Base-by-base conservation (phyloP, 2,329 filamentous ascomycete genomes). In the Pyricularia sp. region DNA sequence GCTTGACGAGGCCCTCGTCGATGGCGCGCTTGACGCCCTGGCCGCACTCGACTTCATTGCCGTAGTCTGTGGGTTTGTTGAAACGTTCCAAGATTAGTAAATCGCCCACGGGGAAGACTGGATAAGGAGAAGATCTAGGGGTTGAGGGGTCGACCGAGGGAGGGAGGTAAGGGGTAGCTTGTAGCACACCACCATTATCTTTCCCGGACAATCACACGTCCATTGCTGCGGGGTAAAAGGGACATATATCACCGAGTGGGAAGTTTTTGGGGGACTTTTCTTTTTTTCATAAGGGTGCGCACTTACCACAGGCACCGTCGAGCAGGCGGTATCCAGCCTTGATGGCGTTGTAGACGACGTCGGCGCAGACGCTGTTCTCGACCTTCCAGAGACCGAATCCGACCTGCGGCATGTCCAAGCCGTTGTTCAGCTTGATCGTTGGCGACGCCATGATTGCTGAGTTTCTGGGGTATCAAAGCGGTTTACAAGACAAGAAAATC, bases 311-410 rank as follows among this genome's bases (percentile, higher is more conserved):
- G 65, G 84, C 84, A 69, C 84, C 83, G 69, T 86, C 84, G 64
- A 86, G 79, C 55, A 86, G 76, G 70, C 84, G 80, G 76, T 86
- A 86, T 55, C 84, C 84, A 63, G 77, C 77, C 78, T 86, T 86
- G 78, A 86, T 85, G 72, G 84, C 85, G 68, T 92, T 87, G 81
- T 93, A 93, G 70, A 93, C 86, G 67, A 84, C 85, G 71, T 93
- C 89, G 71, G 90, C 86, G 73, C 84, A 87, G 65, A 84, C 86
- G 64, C 84, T 83, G 70, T 88, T 89, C 75, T 85, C 85, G 69
- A 94, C 88, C 80, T 94, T 94, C 90, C 90, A 94, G 70, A 93
- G 83, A 66, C 88, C 88, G 74, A 90, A 90, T 75, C 88, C 88
- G 69, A 90, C 87, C 74, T 88, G 84, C 72, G 88, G 88, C 88